Conservation (phyloP, 2,329 filamentous ascomycete genomes). For the Aspergillus fructus region DNA sequence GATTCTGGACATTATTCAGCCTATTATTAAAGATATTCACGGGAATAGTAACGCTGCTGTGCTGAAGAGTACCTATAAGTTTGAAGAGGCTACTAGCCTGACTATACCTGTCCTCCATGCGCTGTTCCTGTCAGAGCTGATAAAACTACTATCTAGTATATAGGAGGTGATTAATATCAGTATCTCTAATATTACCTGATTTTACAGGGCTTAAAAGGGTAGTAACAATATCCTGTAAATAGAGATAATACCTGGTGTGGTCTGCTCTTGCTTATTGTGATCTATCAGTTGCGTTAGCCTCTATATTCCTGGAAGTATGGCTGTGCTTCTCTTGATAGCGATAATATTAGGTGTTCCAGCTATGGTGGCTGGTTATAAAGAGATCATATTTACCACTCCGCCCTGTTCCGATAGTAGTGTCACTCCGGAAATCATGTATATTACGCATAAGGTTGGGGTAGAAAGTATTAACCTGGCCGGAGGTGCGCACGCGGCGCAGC, state of each 20-base stretch:
- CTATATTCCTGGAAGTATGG: slow-evolving; percentile 93
- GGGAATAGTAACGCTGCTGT: slow-evolving; percentile 82
- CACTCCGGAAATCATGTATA: slow-evolving; percentile 96
- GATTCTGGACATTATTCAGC: slow-evolving; percentile 85
- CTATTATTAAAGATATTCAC: slow-evolving; percentile 87
- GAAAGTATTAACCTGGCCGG: slow-evolving; percentile 95
- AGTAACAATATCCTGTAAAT: slow-evolving; percentile 72
- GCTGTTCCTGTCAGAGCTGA: slow-evolving; percentile 80
- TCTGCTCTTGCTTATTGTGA: slow-evolving; percentile 88
- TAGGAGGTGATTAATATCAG: slow-evolving; percentile 87
- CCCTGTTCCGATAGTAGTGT: slow-evolving; percentile 85
- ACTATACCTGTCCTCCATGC: slow-evolving; percentile 85
- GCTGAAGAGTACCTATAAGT: slow-evolving; percentile 93
- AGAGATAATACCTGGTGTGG: slow-evolving; percentile 96
- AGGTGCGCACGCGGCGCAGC: slow-evolving; percentile 94
- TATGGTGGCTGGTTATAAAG: slow-evolving; percentile 94
- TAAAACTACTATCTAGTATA: slow-evolving; percentile 83
- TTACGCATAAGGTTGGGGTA: slow-evolving; percentile 93
- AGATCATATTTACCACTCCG: slow-evolving; percentile 89
- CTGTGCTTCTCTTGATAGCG: slow-evolving; percentile 93
- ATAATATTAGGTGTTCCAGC: slow-evolving; percentile 98
- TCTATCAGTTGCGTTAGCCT: slow-evolving; percentile 92
- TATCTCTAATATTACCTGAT: slow-evolving; percentile 90
- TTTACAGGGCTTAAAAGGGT: slow-evolving; percentile 89
- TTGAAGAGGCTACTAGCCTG: slow-evolving; percentile 90